These are phyloP conservation scores for Adansonia digitata DNA, from an alignment of 345 rosid genomes.

Conservation along the genomic window DNA sequence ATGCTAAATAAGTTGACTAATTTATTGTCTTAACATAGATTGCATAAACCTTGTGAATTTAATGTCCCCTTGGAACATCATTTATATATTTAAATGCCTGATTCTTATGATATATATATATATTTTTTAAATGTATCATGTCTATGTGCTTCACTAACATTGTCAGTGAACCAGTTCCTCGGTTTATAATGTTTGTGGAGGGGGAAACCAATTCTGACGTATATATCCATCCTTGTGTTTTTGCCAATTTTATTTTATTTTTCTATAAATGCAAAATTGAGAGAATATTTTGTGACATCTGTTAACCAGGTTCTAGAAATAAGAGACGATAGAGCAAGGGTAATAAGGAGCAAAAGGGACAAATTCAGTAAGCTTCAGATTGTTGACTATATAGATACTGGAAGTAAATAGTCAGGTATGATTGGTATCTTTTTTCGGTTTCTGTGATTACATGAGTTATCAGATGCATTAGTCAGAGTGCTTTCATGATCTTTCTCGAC, in stretches of 20 bases:
- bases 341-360: slow-evolving; percentile 52
- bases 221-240: neutral
- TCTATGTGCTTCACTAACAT: neutral
- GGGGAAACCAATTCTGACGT: neutral
- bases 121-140: neutral
- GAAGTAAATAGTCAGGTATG: slow-evolving; percentile 18
- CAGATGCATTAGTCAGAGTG: neutral
- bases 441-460: neutral
- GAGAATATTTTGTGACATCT: neutral
- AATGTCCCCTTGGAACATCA: neutral
- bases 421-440: neutral
- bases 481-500: neutral
- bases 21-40: too few relatives aligned
- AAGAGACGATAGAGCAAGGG: slow-evolving; percentile 58
- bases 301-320: slow-evolving; percentile 73
- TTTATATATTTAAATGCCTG: neutral
- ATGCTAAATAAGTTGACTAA: too few relatives aligned
- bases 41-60: neutral
- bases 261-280: neutral
- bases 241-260: neutral
- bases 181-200: neutral
- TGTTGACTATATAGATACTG: slow-evolving; percentile 40
- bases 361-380: slow-evolving; percentile 41
- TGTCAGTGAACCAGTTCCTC: neutral
- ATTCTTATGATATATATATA: neutral